Evolutionary conservation across 2,329 filamentous ascomycete species (phyloP).

Genomic region (Verticillium nubilum): DNA sequence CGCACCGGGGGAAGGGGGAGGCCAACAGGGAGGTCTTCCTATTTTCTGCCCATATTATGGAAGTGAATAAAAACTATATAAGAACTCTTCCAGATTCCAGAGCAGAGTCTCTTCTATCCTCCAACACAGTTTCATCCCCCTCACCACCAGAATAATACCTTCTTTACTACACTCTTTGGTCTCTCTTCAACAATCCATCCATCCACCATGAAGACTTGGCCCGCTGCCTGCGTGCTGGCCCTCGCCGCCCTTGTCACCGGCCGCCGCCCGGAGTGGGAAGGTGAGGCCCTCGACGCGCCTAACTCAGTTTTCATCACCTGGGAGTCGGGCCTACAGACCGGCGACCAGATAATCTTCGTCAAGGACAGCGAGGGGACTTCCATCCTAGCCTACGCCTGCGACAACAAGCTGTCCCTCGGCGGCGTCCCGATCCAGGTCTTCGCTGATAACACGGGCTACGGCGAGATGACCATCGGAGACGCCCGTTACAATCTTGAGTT

Average conservation of each 20-base stretch:
- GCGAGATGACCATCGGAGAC: not conserved
- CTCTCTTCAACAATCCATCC: too few species aligned
- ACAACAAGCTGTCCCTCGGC: not conserved
- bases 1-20: too few species aligned
- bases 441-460: not conserved
- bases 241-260: not conserved
- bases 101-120: too few species aligned
- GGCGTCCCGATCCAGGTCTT: not conserved
- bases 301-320: not conserved
- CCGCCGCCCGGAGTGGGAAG: not conserved
- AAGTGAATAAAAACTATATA: too few species aligned
- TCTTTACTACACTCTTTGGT: too few species aligned
- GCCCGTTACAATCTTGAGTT: not conserved
- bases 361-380: not conserved
- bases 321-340: not conserved
- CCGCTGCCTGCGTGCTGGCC: too few species aligned
- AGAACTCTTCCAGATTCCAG: too few species aligned
- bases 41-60: too few species aligned
- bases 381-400: not conserved
- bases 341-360: not conserved
- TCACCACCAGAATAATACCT: too few species aligned
- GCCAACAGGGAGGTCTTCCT: too few species aligned
- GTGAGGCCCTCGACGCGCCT: not conserved
- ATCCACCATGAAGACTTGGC: too few species aligned
- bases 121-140: too few species aligned